Conservation (phyloP, 805 yeast species). For the Monosporozyma servazzii region DNA sequence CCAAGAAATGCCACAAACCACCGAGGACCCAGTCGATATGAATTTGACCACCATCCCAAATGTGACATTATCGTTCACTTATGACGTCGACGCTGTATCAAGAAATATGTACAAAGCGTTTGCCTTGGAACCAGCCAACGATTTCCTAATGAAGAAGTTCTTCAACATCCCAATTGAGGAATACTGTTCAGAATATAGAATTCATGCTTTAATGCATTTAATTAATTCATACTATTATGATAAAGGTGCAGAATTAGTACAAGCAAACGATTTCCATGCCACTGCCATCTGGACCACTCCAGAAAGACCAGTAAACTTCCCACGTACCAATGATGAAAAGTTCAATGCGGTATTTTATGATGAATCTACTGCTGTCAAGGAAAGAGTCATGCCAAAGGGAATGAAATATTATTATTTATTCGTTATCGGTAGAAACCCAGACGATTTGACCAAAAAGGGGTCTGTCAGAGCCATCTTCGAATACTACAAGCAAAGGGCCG, state of each 20-base stretch:
- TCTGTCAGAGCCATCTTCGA: slow-evolving; percentile 28
- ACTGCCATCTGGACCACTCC: slow-evolving; percentile 27
- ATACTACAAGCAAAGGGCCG: slow-evolving; percentile 24
- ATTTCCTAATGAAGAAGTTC: slow-evolving; percentile 26
- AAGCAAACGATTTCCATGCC: slow-evolving; percentile 28
- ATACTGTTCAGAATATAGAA: slow-evolving; percentile 16
- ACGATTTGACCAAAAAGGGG: slow-evolving; percentile 22
- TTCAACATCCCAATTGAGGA: slow-evolving; percentile 19
- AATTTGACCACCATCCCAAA: not conserved
- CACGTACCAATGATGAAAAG: slow-evolving; percentile 20
- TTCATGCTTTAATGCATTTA: slow-evolving; percentile 20
- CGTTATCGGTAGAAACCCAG: slow-evolving; percentile 28
- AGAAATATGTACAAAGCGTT: slow-evolving; percentile 24
- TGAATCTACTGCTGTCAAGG: slow-evolving; percentile 14
- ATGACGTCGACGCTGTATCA: slow-evolving; percentile 21
- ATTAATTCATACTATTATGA: slow-evolving; percentile 21
- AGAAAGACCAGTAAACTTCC: slow-evolving; percentile 17
- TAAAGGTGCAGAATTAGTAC: slow-evolving; percentile 27
- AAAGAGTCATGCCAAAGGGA: slow-evolving; percentile 20
- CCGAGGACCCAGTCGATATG: not conserved
- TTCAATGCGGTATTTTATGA: slow-evolving; percentile 27
- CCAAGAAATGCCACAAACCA: not conserved
- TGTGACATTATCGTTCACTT: slow-evolving; percentile 13
- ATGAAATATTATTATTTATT: slow-evolving; percentile 27
- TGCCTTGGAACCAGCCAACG: slow-evolving; percentile 19